Percentiles rank a stretch among this genome's conserved stretches.
phyloP scores from a whole-genome alignment of 1,284 basidiomycete genomes.

The Ustilago shanxiensis region DNA sequence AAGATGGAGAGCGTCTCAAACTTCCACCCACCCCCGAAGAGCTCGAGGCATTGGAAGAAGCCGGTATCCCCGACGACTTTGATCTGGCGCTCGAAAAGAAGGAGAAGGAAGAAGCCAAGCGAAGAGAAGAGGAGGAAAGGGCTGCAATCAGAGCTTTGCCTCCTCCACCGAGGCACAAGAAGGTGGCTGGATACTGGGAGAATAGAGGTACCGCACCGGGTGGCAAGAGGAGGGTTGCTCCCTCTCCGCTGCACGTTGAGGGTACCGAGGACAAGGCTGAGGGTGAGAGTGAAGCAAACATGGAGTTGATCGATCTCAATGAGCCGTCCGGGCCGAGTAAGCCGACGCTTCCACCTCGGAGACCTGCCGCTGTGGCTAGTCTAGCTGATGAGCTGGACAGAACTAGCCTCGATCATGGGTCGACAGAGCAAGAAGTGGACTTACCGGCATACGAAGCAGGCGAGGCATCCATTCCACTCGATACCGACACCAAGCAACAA shows the following conservation, averaged over 20 bases:
- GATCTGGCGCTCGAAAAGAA: constrained; percentile 56
- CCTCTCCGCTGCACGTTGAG: constrained; percentile 18
- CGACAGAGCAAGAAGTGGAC: constrained; percentile 1
- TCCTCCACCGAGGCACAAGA: constrained; percentile 54
- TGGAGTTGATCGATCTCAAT: constrained; percentile 26
- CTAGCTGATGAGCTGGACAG: constrained; percentile 20
- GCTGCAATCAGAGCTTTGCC: constrained; percentile 51
- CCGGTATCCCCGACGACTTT: constrained; percentile 66
- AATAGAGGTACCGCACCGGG: constrained; percentile 13
- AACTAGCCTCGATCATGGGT: background rate
- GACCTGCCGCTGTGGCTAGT: background rate
- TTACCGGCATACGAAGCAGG: constrained; percentile 15
- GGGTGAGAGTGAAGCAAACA: background rate
- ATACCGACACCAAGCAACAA: background rate
- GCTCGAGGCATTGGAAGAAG: constrained; percentile 64
- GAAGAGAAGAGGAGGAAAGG: constrained; percentile 33
- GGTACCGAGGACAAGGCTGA: background rate
- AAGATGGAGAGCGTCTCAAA: constrained; percentile 64
- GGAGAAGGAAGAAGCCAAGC: constrained; percentile 28
- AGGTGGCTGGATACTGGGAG: constrained; percentile 37
- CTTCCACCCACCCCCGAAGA: constrained; percentile 67
- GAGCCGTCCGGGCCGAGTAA: constrained; percentile 9
- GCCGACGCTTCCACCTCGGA: constrained; percentile 19
- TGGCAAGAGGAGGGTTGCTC: constrained; percentile 25
- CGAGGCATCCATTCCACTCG: constrained; percentile 9